A percentile compares a stretch with the other conserved stretches of the same genome.
phyloP scores from a whole-genome alignment of 2,329 filamentous ascomycete species.

The Epichloe coenophiala region DNA sequence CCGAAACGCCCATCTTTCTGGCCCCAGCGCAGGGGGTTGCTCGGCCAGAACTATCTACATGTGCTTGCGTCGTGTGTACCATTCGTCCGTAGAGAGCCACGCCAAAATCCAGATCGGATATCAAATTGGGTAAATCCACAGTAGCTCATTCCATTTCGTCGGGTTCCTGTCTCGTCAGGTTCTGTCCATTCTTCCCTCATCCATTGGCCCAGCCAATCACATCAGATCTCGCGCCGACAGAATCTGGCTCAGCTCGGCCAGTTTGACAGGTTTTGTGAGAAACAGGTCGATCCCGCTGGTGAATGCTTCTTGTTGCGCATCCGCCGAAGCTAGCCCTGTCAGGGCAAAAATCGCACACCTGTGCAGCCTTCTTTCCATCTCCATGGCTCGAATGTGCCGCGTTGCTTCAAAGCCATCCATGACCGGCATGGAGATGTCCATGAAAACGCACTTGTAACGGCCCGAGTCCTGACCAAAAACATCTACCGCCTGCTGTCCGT shows the following conservation, averaged over 20 bases:
- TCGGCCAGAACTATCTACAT: too few relatives aligned
- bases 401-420: conserved; percentile 36
- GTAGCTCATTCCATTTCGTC: neutral
- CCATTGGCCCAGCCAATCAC: neutral
- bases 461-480: conserved; percentile 8
- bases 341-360: conserved; percentile 31
- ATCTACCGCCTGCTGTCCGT: conserved; percentile 17
- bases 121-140: too few relatives aligned
- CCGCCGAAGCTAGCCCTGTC: conserved; percentile 33
- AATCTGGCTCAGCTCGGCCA: conserved; percentile 19
- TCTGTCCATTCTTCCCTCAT: neutral
- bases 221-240: conserved; percentile 1
- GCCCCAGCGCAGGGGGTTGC: too few relatives aligned
- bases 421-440: conserved; percentile 41
- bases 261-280: conserved; percentile 35
- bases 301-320: conserved; percentile 35
- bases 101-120: too few relatives aligned
- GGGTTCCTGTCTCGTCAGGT: neutral
- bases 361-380: neutral
- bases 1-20: too few relatives aligned
- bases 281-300: conserved; percentile 37
- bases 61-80: too few relatives aligned
- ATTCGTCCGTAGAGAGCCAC: too few relatives aligned
- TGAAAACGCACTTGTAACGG: conserved; percentile 15
- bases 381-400: conserved; percentile 24